Conservation (phyloP, 2,329 filamentous ascomycete genomes). For the Alternaria postmessia region DNA sequence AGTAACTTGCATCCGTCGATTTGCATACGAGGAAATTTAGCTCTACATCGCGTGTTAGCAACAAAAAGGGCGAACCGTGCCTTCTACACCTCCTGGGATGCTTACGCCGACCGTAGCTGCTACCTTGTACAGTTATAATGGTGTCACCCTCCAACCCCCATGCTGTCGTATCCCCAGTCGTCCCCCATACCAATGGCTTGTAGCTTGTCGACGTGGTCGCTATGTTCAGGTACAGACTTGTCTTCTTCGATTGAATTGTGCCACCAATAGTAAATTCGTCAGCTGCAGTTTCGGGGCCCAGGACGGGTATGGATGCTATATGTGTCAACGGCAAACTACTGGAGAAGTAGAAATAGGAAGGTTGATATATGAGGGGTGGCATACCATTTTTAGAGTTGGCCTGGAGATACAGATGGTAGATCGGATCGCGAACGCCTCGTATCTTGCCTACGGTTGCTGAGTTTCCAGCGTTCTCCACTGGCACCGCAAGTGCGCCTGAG, state of each 20-base stretch:
- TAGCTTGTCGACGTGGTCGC: constrained; percentile 58
- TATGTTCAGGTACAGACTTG: constrained; percentile 60
- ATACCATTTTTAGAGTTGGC: constrained; percentile 54
- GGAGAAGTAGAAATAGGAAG: not conserved
- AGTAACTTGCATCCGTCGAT: constrained; percentile 53
- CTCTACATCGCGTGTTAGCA: constrained; percentile 33
- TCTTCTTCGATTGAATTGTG: constrained; percentile 61
- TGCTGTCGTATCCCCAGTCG: constrained; percentile 54
- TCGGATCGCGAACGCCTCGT: constrained; percentile 59
- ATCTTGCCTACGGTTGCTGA: constrained; percentile 59
- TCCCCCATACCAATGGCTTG: constrained; percentile 55
- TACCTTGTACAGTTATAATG: constrained; percentile 58
- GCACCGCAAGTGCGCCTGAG: constrained; percentile 16
- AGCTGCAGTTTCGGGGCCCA: constrained; percentile 60
- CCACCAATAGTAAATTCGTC: constrained; percentile 61
- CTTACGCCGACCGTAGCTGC: constrained; percentile 55
- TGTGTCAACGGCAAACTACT: not conserved
- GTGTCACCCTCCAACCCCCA: constrained; percentile 61
- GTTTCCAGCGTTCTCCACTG: constrained; percentile 13
- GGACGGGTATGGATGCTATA: constrained; percentile 55
- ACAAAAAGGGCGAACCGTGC: not conserved
- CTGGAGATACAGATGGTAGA: constrained; percentile 64
- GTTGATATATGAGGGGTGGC: not conserved
- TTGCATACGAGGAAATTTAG: constrained; percentile 63
- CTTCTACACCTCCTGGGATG: not conserved